Evolutionary conservation across 306 rosid species (phyloP).

Genomic region (Quercus rubra): DNA sequence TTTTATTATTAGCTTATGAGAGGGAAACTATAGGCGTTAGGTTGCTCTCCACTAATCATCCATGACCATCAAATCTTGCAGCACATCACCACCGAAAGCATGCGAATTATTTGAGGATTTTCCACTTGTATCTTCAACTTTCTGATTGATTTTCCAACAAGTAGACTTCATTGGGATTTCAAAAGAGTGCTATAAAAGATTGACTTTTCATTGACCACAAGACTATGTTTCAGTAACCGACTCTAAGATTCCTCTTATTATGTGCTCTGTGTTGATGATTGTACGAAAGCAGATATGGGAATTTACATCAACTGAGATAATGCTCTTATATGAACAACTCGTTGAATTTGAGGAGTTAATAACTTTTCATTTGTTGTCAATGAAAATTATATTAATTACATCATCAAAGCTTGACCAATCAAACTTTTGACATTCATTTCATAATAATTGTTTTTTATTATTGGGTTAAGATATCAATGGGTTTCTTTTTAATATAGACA

Average conservation of each 20-base stretch:
- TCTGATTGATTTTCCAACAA: background rate
- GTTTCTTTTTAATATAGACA: too few species aligned
- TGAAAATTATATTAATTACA: background rate
- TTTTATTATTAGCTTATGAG: too few species aligned
- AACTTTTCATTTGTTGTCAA: background rate
- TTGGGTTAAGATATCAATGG: too few species aligned
- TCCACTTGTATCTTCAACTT: background rate
- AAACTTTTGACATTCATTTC: background rate
- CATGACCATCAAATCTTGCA: background rate
- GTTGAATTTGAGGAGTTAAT: background rate
- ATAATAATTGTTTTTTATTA: too few species aligned
- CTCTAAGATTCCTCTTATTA: too few species aligned
- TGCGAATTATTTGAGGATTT: background rate
- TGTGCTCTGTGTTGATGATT: too few species aligned
- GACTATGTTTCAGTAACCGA: too few species aligned
- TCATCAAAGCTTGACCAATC: background rate
- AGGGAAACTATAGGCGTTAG: background rate
- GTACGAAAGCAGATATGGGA: too few species aligned
- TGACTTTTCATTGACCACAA: background rate
- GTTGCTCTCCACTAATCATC: background rate
- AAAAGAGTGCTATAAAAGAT: background rate
- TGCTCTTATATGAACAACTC: too few species aligned
- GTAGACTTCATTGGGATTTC: too few species aligned
- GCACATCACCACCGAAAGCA: slow-evolving; percentile 4
- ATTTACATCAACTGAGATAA: too few species aligned